Evolutionary conservation across 1,284 basidiomycete species (phyloP).

Genomic region (Cystobasidium pallidum): DNA sequence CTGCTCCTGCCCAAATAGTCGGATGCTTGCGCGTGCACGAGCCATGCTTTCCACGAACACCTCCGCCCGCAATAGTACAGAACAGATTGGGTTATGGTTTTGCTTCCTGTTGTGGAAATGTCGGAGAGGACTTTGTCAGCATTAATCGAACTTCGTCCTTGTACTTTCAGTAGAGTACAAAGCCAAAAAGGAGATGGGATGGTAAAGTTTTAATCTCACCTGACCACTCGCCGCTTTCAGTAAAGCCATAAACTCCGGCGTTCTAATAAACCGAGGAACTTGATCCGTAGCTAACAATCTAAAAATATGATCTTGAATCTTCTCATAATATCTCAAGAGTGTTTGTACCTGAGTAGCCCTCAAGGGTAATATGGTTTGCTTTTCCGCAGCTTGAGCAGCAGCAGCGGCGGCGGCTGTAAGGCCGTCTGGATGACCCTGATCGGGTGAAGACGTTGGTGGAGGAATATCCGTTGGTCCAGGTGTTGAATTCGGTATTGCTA

Average conservation of each 20-base stretch:
- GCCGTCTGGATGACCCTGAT: slow-evolving; percentile 64
- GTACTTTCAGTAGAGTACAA: no score
- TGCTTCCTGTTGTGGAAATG: neutral
- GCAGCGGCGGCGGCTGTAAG: neutral
- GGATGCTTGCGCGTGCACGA: no score
- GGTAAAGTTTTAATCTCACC: neutral
- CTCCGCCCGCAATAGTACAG: no score
- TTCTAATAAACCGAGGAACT: slow-evolving; percentile 46
- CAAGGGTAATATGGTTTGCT: slow-evolving; percentile 51
- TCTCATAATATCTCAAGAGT: slow-evolving; percentile 89
- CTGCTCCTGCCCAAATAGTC: no score
- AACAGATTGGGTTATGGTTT: neutral
- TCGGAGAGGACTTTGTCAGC: no score
- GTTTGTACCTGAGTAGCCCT: slow-evolving; percentile 91
- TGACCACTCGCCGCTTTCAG: slow-evolving; percentile 37
- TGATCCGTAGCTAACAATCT: slow-evolving; percentile 95
- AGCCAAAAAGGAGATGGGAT: no score
- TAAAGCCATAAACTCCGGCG: slow-evolving; percentile 46
- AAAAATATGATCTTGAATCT: slow-evolving; percentile 96
- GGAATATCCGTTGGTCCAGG: slow-evolving; percentile 54
- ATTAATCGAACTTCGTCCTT: no score
- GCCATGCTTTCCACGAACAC: no score
- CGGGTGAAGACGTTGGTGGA: slow-evolving; percentile 15
- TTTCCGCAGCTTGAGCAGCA: slow-evolving; percentile 18
- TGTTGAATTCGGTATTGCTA: slow-evolving; percentile 63